Evolutionary conservation across 2,329 filamentous ascomycete genomes (phyloP), one percentile per base, ranked within the genome.

Genomic region (Botrytis cinerea): DNA sequence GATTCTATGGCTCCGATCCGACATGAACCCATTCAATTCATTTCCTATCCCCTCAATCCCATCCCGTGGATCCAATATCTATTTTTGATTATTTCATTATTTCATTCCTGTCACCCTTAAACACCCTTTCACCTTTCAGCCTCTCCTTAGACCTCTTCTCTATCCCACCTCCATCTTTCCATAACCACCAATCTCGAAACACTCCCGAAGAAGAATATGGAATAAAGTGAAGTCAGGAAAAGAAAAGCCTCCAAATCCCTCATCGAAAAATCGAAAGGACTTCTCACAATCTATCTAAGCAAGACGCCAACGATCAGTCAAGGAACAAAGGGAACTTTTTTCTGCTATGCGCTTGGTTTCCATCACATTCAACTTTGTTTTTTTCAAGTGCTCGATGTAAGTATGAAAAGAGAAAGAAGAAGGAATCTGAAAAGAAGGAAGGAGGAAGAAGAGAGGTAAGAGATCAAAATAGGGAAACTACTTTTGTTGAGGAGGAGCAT

Each of bases 401-500:
- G 57, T 28, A 64, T 38, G 18, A 59, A 72, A 22, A 38, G 32
- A 43, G 22, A 54, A n/a, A 67, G 45, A 45, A 38, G 28, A 61
- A 60, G 45, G 12, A n/a, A 67, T 35, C 25, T 10, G 68, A 40
- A 20, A 54, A 54, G 32, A 22, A 54, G 28, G 28, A 57, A 10
- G 25, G 20, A 66, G 51, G 10, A n/a, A 43, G 64, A 28, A 66
- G 25, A 46, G 20, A 54, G 18, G n/a, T 57, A 28, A 54, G 60
- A 43, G 20, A 64, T 72, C 32, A 48, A 57, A 40, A 57, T 35
- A 73, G 72, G 72, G 72, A 64, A 40, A 73, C 68, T 73, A 73
- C 72, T 73, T 73, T 73, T 73, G 72, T 73, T 73, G 72, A 73
- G 72, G 67, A 46, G 60, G 46, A 60, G 67, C 66, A 54, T 66